Percentiles rank a stretch among this genome's conserved stretches.
phyloP scores from a whole-genome alignment of 441 rosid genomes.

The Melastoma candidum region DNA sequence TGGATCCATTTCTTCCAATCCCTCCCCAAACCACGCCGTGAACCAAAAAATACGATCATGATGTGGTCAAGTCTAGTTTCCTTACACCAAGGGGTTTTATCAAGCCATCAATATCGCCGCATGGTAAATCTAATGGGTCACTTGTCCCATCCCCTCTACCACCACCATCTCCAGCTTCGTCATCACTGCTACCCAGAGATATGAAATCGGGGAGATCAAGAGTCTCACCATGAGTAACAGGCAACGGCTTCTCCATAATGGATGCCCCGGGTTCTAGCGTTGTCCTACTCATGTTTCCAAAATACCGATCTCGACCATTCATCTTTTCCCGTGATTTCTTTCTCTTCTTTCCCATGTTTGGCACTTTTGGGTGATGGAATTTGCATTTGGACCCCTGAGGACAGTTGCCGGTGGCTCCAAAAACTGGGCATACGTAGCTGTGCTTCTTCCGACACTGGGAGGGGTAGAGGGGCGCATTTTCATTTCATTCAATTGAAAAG shows the following conservation, averaged over 20 bases:
- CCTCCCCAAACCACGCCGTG: background rate
- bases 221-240: slow-evolving; percentile 15
- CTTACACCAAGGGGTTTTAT: slow-evolving; percentile 63
- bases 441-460: slow-evolving; percentile 94
- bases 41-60: background rate
- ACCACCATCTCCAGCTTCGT: slow-evolving; percentile 26
- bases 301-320: slow-evolving; percentile 54
- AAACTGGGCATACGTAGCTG: slow-evolving; percentile 72
- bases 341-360: slow-evolving; percentile 51
- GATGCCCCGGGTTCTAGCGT: slow-evolving; percentile 21
- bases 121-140: slow-evolving; percentile 25
- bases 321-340: slow-evolving; percentile 39
- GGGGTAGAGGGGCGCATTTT: slow-evolving; percentile 7
- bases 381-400: slow-evolving; percentile 78
- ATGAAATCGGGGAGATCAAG: slow-evolving; percentile 38
- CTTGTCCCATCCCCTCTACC: slow-evolving; percentile 21
- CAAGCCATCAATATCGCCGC: slow-evolving; percentile 33
- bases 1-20: no score
- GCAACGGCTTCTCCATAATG: slow-evolving; percentile 18
- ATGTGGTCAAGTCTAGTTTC: slow-evolving; percentile 20
- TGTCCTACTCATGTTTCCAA: slow-evolving; percentile 26
- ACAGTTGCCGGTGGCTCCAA: slow-evolving; percentile 72
- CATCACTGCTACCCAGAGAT: slow-evolving; percentile 38
- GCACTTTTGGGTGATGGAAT: slow-evolving; percentile 86
- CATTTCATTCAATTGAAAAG: background rate